Conservation (phyloP, 352 stramenopile genomes). For the Globisporangium perplexum region DNA sequence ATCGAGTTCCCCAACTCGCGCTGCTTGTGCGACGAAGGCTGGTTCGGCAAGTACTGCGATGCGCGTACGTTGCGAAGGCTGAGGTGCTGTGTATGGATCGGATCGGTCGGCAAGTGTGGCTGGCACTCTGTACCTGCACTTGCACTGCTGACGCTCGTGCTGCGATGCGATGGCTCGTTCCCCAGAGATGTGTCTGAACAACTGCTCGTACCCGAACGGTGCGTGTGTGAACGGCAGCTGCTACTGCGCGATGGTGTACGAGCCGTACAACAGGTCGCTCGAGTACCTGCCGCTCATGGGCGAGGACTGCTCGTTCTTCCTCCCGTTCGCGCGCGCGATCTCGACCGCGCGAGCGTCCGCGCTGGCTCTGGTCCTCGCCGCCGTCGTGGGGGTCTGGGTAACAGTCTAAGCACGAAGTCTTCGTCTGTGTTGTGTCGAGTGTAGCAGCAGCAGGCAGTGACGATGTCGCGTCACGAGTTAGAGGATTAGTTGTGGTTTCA, state of each 20-base stretch:
- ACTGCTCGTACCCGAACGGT: conserved; percentile 96
- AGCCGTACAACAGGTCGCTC: conserved; percentile 93
- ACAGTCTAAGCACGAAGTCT: conserved; percentile 5
- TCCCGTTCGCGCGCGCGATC: conserved; percentile 51
- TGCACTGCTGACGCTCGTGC: background rate
- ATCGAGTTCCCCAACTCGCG: conserved; percentile 94
- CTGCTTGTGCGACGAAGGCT: conserved; percentile 94
- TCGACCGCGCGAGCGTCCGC: background rate
- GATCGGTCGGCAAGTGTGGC: background rate
- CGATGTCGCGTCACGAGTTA: too few species aligned
- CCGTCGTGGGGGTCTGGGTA: conserved; percentile 6
- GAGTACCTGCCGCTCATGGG: conserved; percentile 75
- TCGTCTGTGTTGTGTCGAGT: too few species aligned
- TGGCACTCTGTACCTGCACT: background rate
- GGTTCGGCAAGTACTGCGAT: conserved; percentile 93
- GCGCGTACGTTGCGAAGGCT: conserved; percentile 32
- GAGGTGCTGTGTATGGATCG: too few species aligned
- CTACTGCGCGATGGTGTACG: conserved; percentile 89
- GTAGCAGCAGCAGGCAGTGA: too few species aligned
- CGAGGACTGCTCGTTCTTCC: conserved; percentile 78
- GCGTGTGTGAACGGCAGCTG: conserved; percentile 90
- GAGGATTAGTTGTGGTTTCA: too few species aligned
- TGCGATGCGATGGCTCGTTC: background rate
- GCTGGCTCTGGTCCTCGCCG: background rate
- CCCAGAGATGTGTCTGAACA: conserved; percentile 92